Evolutionary conservation across 2,329 filamentous ascomycete species (phyloP).

Genomic region (Colletotrichum sp.): DNA sequence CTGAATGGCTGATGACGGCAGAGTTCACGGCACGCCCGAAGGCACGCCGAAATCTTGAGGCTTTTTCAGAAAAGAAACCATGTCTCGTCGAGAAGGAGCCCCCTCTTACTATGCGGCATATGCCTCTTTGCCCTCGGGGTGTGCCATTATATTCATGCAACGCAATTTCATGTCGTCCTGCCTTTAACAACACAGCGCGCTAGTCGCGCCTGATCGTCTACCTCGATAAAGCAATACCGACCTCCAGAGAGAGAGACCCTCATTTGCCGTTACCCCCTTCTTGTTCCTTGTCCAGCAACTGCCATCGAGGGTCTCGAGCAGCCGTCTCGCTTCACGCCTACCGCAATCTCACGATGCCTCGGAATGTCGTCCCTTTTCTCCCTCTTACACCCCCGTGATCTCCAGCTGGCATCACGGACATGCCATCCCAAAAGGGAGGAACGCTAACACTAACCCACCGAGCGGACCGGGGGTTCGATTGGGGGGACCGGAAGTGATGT

Average conservation of each 20-base stretch:
- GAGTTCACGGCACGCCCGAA: neutral
- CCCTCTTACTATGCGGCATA: neutral
- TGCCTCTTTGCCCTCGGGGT: neutral
- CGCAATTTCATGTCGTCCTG: neutral
- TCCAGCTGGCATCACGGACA: neutral
- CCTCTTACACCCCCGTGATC: neutral
- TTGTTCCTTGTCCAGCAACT: neutral
- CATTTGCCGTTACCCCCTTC: neutral
- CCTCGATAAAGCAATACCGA: constrained; percentile 5
- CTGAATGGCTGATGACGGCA: neutral
- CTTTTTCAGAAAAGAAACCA: neutral
- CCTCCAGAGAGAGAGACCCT: neutral
- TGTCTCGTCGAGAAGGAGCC: neutral
- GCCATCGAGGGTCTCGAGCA: neutral
- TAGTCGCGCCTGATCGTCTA: neutral
- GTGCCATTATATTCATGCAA: neutral
- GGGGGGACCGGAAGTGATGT: neutral
- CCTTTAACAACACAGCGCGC: neutral
- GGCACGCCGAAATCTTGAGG: neutral
- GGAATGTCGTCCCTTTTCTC: neutral
- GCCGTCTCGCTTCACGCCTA: neutral
- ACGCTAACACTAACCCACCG: neutral
- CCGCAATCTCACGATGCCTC: neutral
- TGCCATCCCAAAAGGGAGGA: constrained; percentile 12
- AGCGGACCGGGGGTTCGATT: neutral